These are phyloP conservation scores for Dothistroma pini DNA, from an alignment of 2,329 filamentous ascomycete genomes.

Conservation along the genomic window DNA sequence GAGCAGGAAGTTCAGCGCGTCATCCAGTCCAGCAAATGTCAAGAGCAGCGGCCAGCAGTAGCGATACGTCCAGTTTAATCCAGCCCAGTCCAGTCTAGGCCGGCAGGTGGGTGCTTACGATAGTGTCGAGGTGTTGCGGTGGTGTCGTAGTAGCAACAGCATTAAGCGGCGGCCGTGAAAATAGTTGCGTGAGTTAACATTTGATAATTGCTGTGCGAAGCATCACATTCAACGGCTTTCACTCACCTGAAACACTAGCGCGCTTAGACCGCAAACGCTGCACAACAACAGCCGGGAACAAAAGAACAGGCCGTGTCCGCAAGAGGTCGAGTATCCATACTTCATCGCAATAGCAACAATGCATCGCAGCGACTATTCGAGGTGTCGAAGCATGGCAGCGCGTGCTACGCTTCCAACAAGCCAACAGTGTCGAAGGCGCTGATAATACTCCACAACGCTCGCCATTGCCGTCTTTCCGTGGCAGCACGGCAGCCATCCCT, in stretches of 20 bases:
- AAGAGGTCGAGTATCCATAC: neutral
- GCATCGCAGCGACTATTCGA: neutral
- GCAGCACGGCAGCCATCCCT: too few species aligned
- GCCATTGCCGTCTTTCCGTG: too few species aligned
- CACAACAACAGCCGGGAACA: neutral
- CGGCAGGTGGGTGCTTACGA: neutral
- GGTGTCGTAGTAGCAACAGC: neutral
- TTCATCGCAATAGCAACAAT: too few species aligned
- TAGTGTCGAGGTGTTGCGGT: neutral
- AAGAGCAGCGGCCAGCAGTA: too few species aligned
- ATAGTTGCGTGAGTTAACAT: too few species aligned
- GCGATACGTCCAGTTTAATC: neutral
- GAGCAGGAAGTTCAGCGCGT: neutral
- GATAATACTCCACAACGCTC: neutral
- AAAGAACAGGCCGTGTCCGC: neutral
- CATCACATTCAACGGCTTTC: neutral
- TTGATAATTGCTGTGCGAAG: neutral
- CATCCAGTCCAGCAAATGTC: too few species aligned
- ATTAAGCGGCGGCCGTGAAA: too few species aligned
- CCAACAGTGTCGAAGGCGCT: neutral
- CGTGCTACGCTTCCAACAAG: neutral
- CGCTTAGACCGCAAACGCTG: neutral
- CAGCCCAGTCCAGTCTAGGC: neutral
- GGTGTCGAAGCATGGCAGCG: neutral
- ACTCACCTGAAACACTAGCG: neutral